Base-by-base conservation (phyloP, 2,329 filamentous ascomycete genomes). In the Hymenoscyphus fraxineus region DNA sequence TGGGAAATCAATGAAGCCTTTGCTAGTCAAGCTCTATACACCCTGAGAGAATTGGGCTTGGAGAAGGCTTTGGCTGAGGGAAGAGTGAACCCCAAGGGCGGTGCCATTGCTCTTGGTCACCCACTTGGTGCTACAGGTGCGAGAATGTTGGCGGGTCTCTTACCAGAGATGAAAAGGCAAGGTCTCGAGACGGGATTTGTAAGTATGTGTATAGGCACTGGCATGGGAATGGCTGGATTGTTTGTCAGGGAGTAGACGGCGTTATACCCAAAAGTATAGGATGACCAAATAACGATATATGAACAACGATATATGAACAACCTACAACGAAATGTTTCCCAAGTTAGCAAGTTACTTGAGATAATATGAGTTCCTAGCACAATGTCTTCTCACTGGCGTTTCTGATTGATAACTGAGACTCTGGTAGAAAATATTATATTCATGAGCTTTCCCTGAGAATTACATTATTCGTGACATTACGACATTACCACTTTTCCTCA, bases 1-100 rank as follows among this genome's bases (percentile, higher is more conserved):
- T 97, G 93, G 93, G 93, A 97, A 81, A 90, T 97, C 77, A 97
- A 97, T 77, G 93, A 97, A 83, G 86, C 87, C 6, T 89, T 89
- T 77, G 86, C 86, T 2, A 87, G 84, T 71, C 86, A 89, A 77
- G 81, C 85, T 1, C 77, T 89, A 5, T 83, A 96, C 78, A 93
- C 89, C 71, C 79, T 94, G 57, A 80, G 92, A 66, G 83, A 86
- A 72, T 75, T 95, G 12, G 89, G 88, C 0, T 79, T 94, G 22
- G 87, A 87, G 76, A 75, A 79, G 72, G 85, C 73, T 69, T 87
- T 81, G 79, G 83, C 88, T 70, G 78, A 85, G 63, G 85, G 85
- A 7, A 88, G 85, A 78, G 90, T 97, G 19, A 98, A 98, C 78
- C 92, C 92, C 0, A 93, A 96, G 72, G 94, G 94, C 66, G 93